Percentiles rank a stretch among this genome's conserved stretches.
Evolutionary conservation across 1,284 basidiomycete genomes (phyloP).

Genomic region (Meira nashicola): DNA sequence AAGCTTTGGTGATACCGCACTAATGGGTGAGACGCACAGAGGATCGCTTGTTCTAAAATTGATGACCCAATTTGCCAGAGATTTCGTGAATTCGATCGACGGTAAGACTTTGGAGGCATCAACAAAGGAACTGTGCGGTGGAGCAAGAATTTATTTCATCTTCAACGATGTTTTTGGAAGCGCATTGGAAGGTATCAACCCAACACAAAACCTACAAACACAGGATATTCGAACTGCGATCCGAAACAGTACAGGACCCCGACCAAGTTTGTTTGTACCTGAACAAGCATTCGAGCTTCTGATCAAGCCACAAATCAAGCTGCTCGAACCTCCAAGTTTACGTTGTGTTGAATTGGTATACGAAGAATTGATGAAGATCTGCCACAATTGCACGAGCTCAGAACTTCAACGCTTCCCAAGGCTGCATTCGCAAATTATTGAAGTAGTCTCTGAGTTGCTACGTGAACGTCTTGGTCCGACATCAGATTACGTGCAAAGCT

Average conservation of each 20-base stretch:
- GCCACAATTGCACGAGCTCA: slow-evolving; percentile 93
- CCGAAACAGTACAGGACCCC: slow-evolving; percentile 92
- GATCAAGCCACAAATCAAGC: slow-evolving; percentile 97
- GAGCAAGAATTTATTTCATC: slow-evolving; percentile 97
- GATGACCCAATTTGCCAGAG: slow-evolving; percentile 98
- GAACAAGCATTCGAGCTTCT: slow-evolving; percentile 95
- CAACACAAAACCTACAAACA: slow-evolving; percentile 81
- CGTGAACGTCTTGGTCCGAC: slow-evolving; percentile 93
- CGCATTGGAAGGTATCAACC: slow-evolving; percentile 83
- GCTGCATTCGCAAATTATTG: slow-evolving; percentile 86
- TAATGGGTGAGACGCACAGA: slow-evolving; percentile 87
- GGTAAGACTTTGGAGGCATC: slow-evolving; percentile 96
- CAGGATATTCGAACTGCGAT: slow-evolving; percentile 98
- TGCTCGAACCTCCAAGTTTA: slow-evolving; percentile 85
- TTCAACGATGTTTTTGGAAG: slow-evolving; percentile 98
- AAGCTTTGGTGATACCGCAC: slow-evolving; percentile 87
- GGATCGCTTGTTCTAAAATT: slow-evolving; percentile 61
- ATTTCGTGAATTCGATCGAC: slow-evolving; percentile 95
- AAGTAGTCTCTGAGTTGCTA: slow-evolving; percentile 93
- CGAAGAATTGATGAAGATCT: slow-evolving; percentile 98
- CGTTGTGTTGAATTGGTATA: slow-evolving; percentile 97
- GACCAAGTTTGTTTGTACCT: slow-evolving; percentile 93
- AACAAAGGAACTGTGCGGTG: slow-evolving; percentile 96
- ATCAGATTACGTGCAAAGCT: slow-evolving; percentile 87
- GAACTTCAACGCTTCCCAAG: slow-evolving; percentile 95